Evolutionary conservation across 2,329 filamentous ascomycete species (phyloP).

Genomic region (Neofusicoccum cordaticola): DNA sequence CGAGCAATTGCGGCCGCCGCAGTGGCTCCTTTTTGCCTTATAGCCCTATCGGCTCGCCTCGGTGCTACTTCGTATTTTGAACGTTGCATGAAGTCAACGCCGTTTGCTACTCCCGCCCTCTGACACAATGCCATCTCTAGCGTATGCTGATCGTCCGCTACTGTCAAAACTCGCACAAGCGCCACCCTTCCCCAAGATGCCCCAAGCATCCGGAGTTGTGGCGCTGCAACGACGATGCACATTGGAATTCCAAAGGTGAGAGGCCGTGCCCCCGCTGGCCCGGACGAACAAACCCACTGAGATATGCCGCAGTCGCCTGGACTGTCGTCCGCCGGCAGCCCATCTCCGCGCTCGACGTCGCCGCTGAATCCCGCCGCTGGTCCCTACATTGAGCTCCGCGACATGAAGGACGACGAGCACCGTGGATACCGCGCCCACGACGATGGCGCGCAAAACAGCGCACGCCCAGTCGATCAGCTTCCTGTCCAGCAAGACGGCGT

Average conservation of each 20-base stretch:
- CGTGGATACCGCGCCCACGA: neutral
- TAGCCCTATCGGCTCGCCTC: conserved; percentile 5
- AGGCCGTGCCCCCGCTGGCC: neutral
- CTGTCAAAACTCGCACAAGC: neutral
- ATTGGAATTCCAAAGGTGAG: conserved; percentile 8
- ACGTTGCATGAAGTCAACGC: neutral
- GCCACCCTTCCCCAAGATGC: neutral
- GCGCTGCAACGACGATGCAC: neutral
- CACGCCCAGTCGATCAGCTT: neutral
- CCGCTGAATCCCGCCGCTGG: neutral
- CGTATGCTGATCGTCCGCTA: conserved; percentile 10
- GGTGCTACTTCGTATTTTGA: conserved; percentile 10
- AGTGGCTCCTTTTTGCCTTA: neutral
- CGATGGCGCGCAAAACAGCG: neutral
- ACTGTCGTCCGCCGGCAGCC: neutral
- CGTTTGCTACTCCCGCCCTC: neutral
- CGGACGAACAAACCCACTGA: neutral
- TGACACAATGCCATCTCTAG: neutral
- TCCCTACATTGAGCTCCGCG: conserved; percentile 3
- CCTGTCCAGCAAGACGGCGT: neutral
- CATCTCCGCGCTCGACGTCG: neutral
- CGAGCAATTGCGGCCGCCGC: no score
- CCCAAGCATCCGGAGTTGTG: neutral
- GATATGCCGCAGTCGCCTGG: neutral
- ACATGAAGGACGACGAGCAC: neutral